Evolutionary conservation across 2,329 filamentous ascomycete genomes (phyloP).

Genomic region (Aspergillus neotritici): DNA sequence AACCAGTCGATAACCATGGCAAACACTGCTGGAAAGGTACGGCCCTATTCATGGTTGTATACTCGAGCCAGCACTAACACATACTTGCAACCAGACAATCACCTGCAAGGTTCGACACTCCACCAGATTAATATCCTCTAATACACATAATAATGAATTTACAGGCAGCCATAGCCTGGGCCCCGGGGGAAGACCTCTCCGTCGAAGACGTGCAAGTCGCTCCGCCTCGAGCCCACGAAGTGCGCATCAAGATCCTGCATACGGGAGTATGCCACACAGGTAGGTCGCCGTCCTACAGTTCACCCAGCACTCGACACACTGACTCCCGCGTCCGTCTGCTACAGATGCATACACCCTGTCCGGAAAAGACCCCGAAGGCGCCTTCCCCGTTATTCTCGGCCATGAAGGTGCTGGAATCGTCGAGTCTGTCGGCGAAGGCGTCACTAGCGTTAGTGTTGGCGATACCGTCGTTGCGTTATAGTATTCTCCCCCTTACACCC

Average conservation of each 20-base stretch:
- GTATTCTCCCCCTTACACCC: slow-evolving; percentile 43
- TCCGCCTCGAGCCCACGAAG: slow-evolving; percentile 83
- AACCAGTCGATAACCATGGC: too few species aligned
- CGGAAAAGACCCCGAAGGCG: slow-evolving; percentile 92
- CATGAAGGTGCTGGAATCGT: slow-evolving; percentile 88
- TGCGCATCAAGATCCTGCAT: slow-evolving; percentile 93
- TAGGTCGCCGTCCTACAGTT: slow-evolving; percentile 35
- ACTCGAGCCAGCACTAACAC: too few species aligned
- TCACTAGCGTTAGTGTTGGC: slow-evolving; percentile 85
- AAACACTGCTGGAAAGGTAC: too few species aligned
- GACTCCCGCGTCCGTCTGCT: slow-evolving; percentile 1
- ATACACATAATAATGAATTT: too few species aligned
- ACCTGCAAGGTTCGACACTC: slow-evolving; percentile 63
- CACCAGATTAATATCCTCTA: background rate
- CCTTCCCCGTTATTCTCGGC: slow-evolving; percentile 79
- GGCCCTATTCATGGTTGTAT: too few species aligned
- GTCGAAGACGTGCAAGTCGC: slow-evolving; percentile 89
- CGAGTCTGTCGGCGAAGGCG: slow-evolving; percentile 86
- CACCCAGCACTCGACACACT: slow-evolving; percentile 6
- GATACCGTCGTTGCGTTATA: slow-evolving; percentile 86
- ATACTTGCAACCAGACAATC: slow-evolving; percentile 59
- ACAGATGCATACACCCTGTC: slow-evolving; percentile 86
- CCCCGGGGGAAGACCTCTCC: slow-evolving; percentile 78
- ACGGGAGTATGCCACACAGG: slow-evolving; percentile 97
- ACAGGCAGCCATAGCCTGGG: slow-evolving; percentile 90